phyloP scores from a whole-genome alignment of 345 rosid genomes.

The Populus pruinosa region DNA sequence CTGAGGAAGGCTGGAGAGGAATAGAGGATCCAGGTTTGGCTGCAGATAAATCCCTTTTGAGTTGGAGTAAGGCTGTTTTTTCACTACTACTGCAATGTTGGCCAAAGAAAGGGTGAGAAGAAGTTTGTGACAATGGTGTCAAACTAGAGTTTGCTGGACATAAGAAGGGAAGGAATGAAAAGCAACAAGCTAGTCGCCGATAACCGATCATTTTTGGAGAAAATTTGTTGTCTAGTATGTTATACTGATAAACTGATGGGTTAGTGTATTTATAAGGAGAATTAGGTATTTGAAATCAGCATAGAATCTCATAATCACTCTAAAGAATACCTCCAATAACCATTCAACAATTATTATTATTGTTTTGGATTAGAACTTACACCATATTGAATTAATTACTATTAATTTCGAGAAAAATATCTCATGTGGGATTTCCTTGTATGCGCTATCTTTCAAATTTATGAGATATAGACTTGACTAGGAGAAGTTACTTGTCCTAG shows the following conservation, averaged over 20 bases:
- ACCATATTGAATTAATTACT: too few species aligned
- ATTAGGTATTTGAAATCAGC: too few species aligned
- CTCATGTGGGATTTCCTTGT: too few species aligned
- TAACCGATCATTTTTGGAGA: not conserved
- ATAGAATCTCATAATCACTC: too few species aligned
- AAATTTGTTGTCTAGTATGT: not conserved
- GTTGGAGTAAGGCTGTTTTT: not conserved
- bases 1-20: not conserved
- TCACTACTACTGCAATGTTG: not conserved
- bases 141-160: not conserved
- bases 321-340: too few species aligned
- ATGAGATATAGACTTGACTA: too few species aligned
- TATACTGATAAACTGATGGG: not conserved
- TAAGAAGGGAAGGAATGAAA: not conserved
- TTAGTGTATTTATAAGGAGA: too few species aligned
- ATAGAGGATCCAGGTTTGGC: not conserved
- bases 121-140: not conserved
- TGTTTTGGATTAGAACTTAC: too few species aligned
- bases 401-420: too few species aligned
- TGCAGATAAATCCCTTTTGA: not conserved
- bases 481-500: not conserved
- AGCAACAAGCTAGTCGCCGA: not conserved
- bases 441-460: too few species aligned
- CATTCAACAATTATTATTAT: too few species aligned
- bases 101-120: not conserved